These are phyloP conservation scores for Carex parvula DNA, from an alignment of 176 grass and related monocot species.

Conservation along the genomic window DNA sequence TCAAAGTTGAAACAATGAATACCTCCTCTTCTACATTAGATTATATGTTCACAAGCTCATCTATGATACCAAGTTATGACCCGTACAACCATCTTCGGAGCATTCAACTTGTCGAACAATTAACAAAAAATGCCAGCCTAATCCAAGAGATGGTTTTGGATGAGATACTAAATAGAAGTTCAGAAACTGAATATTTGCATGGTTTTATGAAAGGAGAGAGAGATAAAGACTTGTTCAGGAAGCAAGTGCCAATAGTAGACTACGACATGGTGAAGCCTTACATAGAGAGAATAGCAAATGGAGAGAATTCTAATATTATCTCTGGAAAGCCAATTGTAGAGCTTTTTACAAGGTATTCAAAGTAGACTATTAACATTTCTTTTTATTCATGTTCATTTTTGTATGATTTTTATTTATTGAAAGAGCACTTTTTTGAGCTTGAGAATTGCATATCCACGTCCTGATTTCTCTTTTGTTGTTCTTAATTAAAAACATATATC, in stretches of 20 bases:
- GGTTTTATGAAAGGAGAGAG: conserved; percentile 35
- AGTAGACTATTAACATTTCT: too few species aligned
- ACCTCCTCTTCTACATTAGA: neutral
- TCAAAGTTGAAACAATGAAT: neutral
- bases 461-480: too few species aligned
- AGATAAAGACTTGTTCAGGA: conserved; percentile 33
- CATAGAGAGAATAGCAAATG: conserved; percentile 66
- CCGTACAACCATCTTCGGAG: conserved; percentile 41
- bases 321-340: conserved; percentile 46
- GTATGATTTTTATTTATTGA: too few species aligned
- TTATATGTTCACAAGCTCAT: conserved; percentile 1
- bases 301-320: conserved; percentile 52
- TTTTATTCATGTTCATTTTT: too few species aligned
- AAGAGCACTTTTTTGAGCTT: too few species aligned
- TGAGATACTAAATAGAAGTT: conserved; percentile 50
- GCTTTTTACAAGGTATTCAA: too few species aligned
- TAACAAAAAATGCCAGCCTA: conserved; percentile 44
- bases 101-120: conserved; percentile 51
- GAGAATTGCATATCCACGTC: too few species aligned
- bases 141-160: conserved; percentile 50
- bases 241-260: conserved; percentile 55
- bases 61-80: conserved; percentile 36
- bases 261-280: conserved; percentile 66
- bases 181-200: conserved; percentile 53
- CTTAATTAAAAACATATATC: too few species aligned